These are phyloP conservation scores for Lactifluus rugatus DNA, from an alignment of 768 basidiomycete genomes.

Conservation along the genomic window DNA sequence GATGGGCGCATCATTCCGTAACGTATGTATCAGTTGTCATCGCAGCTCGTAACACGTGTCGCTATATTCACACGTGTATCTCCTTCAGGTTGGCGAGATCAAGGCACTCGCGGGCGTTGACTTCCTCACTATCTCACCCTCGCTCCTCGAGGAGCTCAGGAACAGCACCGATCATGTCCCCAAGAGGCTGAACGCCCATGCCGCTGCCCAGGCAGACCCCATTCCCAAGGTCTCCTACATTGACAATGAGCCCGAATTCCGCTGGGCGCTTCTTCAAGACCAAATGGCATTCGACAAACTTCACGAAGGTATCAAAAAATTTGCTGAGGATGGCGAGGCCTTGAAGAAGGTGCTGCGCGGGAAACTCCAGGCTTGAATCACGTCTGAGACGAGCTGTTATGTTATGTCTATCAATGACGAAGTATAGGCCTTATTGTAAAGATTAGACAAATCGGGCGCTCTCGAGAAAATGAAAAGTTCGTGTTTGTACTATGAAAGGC, in stretches of 20 bases:
- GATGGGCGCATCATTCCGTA: slow-evolving; percentile 99
- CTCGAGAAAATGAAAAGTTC: background rate
- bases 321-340: slow-evolving; percentile 88
- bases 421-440: background rate
- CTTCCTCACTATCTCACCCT: slow-evolving; percentile 91
- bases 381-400: background rate
- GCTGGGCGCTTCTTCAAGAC: slow-evolving; percentile 87
- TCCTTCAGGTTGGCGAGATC: slow-evolving; percentile 72
- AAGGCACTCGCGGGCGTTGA: slow-evolving; percentile 92
- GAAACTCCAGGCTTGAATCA: slow-evolving; percentile 44
- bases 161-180: slow-evolving; percentile 67
- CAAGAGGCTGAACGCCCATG: slow-evolving; percentile 65
- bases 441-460: background rate
- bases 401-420: background rate
- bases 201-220: slow-evolving; percentile 49
- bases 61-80: background rate
- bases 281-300: slow-evolving; percentile 98
- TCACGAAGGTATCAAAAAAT: slow-evolving; percentile 97
- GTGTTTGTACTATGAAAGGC: background rate
- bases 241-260: slow-evolving; percentile 94
- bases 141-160: slow-evolving; percentile 88
- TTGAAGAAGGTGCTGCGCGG: slow-evolving; percentile 74
- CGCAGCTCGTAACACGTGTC: background rate
- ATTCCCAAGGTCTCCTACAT: slow-evolving; percentile 76
- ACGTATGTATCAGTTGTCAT: slow-evolving; percentile 42